Conservation (phyloP, 2,329 filamentous ascomycete species). For the Venturia aucupariae region DNA sequence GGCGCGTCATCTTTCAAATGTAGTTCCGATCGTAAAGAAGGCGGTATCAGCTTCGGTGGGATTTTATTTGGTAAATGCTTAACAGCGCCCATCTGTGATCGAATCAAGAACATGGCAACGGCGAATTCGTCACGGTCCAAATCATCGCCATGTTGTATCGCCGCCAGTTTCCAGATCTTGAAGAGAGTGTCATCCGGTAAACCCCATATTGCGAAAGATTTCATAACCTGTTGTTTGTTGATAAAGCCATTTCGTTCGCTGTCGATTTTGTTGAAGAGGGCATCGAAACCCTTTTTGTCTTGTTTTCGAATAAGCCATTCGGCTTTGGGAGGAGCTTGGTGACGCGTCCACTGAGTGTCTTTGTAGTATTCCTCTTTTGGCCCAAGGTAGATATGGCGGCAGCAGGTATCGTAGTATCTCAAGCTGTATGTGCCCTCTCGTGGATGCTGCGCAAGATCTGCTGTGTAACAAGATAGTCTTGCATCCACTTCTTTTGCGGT, state of each 20-base stretch:
- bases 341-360: background rate
- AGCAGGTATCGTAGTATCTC: background rate
- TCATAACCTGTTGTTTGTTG: conserved; percentile 86
- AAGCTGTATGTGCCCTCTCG: conserved; percentile 3
- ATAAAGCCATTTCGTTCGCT: conserved; percentile 73
- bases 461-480: background rate
- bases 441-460: background rate
- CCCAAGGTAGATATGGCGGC: background rate
- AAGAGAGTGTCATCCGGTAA: conserved; percentile 81
- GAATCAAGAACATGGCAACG: conserved; percentile 93
- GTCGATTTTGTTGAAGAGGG: conserved; percentile 79
- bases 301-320: conserved; percentile 77
- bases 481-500: background rate
- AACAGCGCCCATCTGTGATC: conserved; percentile 72
- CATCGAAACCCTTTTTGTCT: conserved; percentile 83
- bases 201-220: conserved; percentile 87
- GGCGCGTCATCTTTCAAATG: background rate
- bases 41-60: conserved; percentile 74
- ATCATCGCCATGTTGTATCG: conserved; percentile 83
- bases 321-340: conserved; percentile 42
- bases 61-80: conserved; percentile 67
- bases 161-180: conserved; percentile 93
- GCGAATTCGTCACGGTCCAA: conserved; percentile 87
- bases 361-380: background rate
- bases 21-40: conserved; percentile 36